Conservation (phyloP, 306 rosid genomes). For the Quercus cerris region DNA sequence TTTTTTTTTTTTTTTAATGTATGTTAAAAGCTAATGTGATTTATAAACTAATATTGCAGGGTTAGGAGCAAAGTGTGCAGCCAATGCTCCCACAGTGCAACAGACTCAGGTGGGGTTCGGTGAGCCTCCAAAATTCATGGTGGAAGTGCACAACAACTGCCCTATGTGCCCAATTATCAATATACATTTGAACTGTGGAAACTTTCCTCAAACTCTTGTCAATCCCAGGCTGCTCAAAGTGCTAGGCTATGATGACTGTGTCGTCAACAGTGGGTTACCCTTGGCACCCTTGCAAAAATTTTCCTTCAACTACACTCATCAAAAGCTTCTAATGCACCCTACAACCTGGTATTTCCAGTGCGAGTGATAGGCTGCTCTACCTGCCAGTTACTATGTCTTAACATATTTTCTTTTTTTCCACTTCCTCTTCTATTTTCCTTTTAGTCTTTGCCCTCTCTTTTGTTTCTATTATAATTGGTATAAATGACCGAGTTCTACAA, state of each 20-base stretch:
- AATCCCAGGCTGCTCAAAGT: slow-evolving; percentile 26
- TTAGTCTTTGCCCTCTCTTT: not conserved
- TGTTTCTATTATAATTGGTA: not conserved
- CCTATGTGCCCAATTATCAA: slow-evolving; percentile 39
- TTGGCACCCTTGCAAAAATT: slow-evolving; percentile 24
- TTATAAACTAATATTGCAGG: slow-evolving; percentile 15
- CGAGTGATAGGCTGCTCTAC: slow-evolving; percentile 7
- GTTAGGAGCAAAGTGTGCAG: slow-evolving; percentile 7
- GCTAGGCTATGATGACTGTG: slow-evolving; percentile 14
- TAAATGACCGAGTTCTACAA: too few species aligned
- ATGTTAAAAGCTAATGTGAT: not conserved
- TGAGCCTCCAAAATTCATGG: slow-evolving; percentile 26
- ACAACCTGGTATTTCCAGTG: slow-evolving; percentile 36
- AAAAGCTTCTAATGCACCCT: slow-evolving; percentile 21
- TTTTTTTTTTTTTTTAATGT: not conserved
- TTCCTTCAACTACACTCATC: slow-evolving; percentile 34
- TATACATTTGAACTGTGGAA: slow-evolving; percentile 36
- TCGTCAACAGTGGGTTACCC: slow-evolving; percentile 27
- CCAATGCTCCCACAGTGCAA: slow-evolving; percentile 20
- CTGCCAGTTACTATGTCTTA: not conserved
- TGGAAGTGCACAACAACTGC: slow-evolving; percentile 31
- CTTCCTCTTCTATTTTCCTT: not conserved
- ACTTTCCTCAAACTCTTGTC: slow-evolving; percentile 36
- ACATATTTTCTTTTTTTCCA: not conserved
- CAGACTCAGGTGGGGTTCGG: slow-evolving; percentile 30